Evolutionary conservation across 148 eudicot species (phyloP).

Genomic region (Salicornia ramosissima): DNA sequence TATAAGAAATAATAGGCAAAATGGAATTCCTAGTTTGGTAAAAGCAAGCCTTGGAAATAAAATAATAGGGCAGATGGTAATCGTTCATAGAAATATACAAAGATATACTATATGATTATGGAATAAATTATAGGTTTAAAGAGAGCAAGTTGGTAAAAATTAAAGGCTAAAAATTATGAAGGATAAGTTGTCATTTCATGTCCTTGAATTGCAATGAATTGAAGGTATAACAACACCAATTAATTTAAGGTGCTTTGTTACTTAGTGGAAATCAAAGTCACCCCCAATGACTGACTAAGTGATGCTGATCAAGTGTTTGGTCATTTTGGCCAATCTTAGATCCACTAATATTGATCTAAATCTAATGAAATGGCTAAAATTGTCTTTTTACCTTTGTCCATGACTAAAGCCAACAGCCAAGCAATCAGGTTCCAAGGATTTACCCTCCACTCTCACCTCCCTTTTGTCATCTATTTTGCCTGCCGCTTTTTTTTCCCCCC

Average conservation of each 20-base stretch:
- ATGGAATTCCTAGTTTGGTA: too few relatives aligned
- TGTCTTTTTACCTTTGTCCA: conserved; percentile 1
- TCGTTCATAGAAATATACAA: too few relatives aligned
- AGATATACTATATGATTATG: too few relatives aligned
- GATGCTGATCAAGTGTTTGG: conserved; percentile 35
- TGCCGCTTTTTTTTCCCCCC: conserved; percentile 28
- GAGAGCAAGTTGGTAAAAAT: conserved; percentile 11
- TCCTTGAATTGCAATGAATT: background rate
- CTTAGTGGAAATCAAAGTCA: conserved; percentile 47
- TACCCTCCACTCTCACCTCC: conserved; percentile 6
- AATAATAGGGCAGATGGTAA: too few relatives aligned
- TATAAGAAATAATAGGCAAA: too few relatives aligned
- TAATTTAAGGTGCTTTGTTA: conserved; percentile 31
- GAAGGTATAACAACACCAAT: conserved; percentile 18
- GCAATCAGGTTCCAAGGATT: conserved; percentile 27
- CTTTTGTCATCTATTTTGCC: conserved; percentile 42
- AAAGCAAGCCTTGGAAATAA: too few relatives aligned
- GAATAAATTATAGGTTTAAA: too few relatives aligned
- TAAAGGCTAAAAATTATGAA: conserved; percentile 1
- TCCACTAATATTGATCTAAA: conserved; percentile 31
- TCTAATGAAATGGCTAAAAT: conserved; percentile 19
- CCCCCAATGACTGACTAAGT: conserved; percentile 29
- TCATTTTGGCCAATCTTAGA: conserved; percentile 47
- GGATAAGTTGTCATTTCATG: background rate
- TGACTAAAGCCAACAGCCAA: conserved; percentile 20